Evolutionary conservation across 768 basidiomycete species (phyloP), one percentile per base, ranked within the genome.

Genomic region (Pisolithus marmoratus): DNA sequence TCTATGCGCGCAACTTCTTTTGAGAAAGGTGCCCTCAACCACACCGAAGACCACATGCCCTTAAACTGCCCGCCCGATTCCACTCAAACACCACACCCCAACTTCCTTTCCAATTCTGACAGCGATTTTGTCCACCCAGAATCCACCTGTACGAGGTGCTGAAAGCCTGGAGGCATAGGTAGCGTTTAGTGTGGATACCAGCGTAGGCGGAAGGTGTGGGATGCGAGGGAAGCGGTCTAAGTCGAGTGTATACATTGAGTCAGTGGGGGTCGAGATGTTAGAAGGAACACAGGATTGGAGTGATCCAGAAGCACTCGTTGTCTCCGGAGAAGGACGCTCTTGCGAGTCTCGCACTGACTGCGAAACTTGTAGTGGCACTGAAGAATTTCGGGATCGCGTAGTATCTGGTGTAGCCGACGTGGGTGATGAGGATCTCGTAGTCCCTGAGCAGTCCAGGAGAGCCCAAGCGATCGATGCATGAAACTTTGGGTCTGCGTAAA

Each of bases 381-480:
- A 34, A 12, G 34, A 34, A 34, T 29, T 11, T 29, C 29, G 29
- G 11, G 34, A 12, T 14, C 34, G 34, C 12, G 14, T 15, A 41
- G n/a, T 41, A 20, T 20, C 40, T 41, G 40, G 12, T 12, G 12
- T 20, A 20, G 40, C 19, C 6, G 40, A 20, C 8, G 40, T 26
- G 34, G 48, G 42, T 5, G 49, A 38, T 23, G 15, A 7, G 2
- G 54, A 29, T 8, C 55, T 42, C 29, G 50, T 17, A 38, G 55
- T 54, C 31, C n/a, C 22, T 7, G 26, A 27, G 43, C n/a, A 17
- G n/a, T 80, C 73, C 46, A 91, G 78, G 41, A 92, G 74, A 14
- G 84, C 82, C 94, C 94, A 96, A 9, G 84, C 91, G 50, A 96
- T 82, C 2, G 92, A 94, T 12, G 87, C 79, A 63, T 97, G 94